Conservation (phyloP, 1,284 basidiomycete genomes). For the Tylopilus sp. region DNA sequence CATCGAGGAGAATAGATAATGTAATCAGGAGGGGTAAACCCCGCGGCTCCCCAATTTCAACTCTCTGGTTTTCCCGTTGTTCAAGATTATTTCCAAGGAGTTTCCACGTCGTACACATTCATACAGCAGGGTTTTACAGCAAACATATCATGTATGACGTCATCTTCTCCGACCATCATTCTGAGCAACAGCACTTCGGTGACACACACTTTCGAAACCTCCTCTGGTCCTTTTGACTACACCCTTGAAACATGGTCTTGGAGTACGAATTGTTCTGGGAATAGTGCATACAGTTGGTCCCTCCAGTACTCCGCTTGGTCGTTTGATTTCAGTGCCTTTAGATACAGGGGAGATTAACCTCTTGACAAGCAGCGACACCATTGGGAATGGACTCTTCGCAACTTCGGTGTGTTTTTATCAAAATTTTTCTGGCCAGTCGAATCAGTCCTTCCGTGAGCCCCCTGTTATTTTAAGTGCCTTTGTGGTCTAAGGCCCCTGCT, state of each 20-base stretch:
- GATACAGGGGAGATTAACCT: not conserved
- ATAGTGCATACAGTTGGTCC: not conserved
- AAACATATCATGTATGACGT: not conserved
- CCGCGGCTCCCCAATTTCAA: not conserved
- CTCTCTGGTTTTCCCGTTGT: not conserved
- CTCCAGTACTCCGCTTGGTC: not conserved
- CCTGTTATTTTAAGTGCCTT: too few species aligned
- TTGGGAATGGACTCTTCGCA: too few species aligned
- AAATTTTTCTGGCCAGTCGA: not conserved
- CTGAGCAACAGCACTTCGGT: not conserved
- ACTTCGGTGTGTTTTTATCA: not conserved
- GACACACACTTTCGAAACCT: not conserved
- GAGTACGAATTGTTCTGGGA: too few species aligned
- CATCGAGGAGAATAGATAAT: not conserved
- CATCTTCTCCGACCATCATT: not conserved
- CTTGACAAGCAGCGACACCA: not conserved
- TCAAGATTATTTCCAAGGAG: not conserved
- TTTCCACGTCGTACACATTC: not conserved
- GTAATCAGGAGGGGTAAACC: not conserved
- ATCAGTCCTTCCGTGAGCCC: not conserved
- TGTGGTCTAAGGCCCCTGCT: not conserved
- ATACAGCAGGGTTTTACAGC: not conserved
- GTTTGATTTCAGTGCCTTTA: not conserved
- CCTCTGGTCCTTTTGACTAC: not conserved
- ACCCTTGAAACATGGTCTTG: not conserved